Conservation (phyloP, 768 basidiomycete genomes). For the Kwoniella bestiolae region DNA sequence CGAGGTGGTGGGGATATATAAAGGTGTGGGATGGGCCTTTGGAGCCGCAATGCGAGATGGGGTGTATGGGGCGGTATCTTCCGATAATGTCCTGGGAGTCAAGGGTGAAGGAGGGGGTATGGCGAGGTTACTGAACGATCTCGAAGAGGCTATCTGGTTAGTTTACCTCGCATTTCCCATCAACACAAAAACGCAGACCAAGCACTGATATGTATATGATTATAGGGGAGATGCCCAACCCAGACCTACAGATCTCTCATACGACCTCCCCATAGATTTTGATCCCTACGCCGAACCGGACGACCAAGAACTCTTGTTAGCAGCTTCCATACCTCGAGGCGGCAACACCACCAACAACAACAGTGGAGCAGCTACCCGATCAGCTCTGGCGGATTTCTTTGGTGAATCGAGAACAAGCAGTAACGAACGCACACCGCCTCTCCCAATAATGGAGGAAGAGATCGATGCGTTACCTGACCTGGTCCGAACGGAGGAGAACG, state of each 20-base stretch:
- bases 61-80: conserved; percentile 34
- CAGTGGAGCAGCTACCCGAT: neutral
- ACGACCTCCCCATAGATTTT: conserved; percentile 44
- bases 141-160: conserved; percentile 49
- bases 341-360: no score
- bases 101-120: conserved; percentile 36
- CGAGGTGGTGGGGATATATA: conserved; percentile 46
- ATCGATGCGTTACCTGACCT: conserved; percentile 12
- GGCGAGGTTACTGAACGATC: conserved; percentile 44
- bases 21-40: conserved; percentile 43
- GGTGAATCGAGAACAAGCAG: conserved; percentile 11
- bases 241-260: conserved; percentile 42
- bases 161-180: no score
- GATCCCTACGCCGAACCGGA: conserved; percentile 45
- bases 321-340: conserved; percentile 10
- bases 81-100: conserved; percentile 29
- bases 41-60: conserved; percentile 31
- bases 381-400: conserved; percentile 30
- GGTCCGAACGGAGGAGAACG: neutral
- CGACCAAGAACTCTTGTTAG: conserved; percentile 15
- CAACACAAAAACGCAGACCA: no score
- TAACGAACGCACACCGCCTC: neutral
- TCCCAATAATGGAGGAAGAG: conserved; percentile 17
- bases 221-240: conserved; percentile 47
- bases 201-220: no score